These are phyloP conservation scores for Gamarada debralockiae DNA, from an alignment of 495 filamentous ascomycete genomes.

Conservation along the genomic window DNA sequence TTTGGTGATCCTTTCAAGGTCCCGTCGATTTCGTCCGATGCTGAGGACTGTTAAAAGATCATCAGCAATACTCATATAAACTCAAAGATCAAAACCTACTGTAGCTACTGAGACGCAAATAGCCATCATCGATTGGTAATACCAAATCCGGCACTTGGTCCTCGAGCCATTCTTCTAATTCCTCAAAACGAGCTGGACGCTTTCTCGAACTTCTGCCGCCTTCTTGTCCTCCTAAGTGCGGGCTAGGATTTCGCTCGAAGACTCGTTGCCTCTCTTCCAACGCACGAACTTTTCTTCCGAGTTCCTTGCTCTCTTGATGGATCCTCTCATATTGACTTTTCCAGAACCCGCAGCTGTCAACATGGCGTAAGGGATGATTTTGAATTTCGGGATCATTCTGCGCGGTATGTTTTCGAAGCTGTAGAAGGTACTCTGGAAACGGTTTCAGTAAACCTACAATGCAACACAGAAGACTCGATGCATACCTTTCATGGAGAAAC, in stretches of 20 bases:
- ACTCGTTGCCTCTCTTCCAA: conserved; percentile 30
- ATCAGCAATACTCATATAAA: background rate
- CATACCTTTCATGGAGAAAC: conserved; percentile 34
- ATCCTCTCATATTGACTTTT: conserved; percentile 43
- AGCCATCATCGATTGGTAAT: background rate
- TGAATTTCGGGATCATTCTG: conserved; percentile 18
- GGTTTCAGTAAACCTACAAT: background rate
- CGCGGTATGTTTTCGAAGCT: conserved; percentile 36
- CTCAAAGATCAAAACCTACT: conserved; percentile 6
- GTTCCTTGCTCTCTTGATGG: conserved; percentile 38
- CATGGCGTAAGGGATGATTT: conserved; percentile 16
- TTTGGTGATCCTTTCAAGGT: conserved; percentile 22
- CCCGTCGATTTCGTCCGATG: conserved; percentile 1
- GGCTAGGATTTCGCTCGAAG: background rate
- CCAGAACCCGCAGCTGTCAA: conserved; percentile 49
- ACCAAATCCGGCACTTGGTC: background rate
- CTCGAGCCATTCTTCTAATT: background rate
- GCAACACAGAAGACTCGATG: background rate
- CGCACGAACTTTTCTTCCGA: conserved; percentile 37
- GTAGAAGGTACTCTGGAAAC: conserved; percentile 37
- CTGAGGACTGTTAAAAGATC: conserved; percentile 1
- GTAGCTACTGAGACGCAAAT: conserved; percentile 10
- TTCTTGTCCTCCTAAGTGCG: background rate
- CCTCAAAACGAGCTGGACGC: background rate
- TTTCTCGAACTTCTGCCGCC: background rate